Evolutionary conservation across 768 basidiomycete species (phyloP).

Genomic region (Chalciporus piperatus): DNA sequence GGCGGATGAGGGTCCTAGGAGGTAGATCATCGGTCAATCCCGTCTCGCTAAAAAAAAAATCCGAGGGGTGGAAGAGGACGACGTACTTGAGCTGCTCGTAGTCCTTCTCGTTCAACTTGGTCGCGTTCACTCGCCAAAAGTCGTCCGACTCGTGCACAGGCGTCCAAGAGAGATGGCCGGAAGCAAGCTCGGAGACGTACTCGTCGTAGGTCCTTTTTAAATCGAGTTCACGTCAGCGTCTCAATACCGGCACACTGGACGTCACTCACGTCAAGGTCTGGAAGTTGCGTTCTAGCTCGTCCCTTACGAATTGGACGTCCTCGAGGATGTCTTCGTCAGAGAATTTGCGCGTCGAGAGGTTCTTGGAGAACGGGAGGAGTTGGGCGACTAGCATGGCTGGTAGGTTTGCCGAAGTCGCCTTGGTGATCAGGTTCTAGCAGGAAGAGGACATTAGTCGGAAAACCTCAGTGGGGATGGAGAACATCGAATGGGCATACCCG

Average conservation of each 20-base stretch:
- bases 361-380: constrained; percentile 83
- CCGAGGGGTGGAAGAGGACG: background rate
- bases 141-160: constrained; percentile 95
- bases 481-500: constrained; percentile 53
- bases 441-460: constrained; percentile 4
- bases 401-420: constrained; percentile 84
- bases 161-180: constrained; percentile 92
- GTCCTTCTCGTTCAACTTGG: constrained; percentile 81
- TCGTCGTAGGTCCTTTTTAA: constrained; percentile 88
- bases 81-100: constrained; percentile 79
- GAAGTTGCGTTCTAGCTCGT: constrained; percentile 82
- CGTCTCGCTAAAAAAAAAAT: background rate
- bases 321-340: constrained; percentile 94
- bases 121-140: constrained; percentile 97
- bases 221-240: no score
- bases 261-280: constrained; percentile 81
- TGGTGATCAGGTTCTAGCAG: constrained; percentile 78
- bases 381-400: constrained; percentile 91
- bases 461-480: background rate
- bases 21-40: background rate
- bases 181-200: constrained; percentile 85
- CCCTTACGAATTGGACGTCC: constrained; percentile 83
- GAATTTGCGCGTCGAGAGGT: constrained; percentile 81
- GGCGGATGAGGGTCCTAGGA: constrained; percentile 67
- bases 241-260: background rate